Base-by-base conservation (phyloP, 176 grass and related monocot genomes). In the Juncus inflexus region DNA sequence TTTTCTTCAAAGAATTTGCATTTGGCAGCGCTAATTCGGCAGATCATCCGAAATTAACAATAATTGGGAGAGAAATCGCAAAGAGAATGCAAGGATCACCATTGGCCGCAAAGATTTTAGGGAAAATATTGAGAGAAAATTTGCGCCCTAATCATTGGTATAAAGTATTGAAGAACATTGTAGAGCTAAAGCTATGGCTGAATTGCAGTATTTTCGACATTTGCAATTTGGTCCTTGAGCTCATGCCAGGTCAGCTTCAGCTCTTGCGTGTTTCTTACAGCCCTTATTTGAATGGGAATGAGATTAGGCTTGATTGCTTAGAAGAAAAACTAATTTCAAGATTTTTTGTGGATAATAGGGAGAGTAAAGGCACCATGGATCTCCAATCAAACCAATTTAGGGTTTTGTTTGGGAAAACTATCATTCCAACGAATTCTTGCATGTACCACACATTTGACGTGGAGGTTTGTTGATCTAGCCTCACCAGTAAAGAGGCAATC, bases 1-100 rank as follows among this genome's bases (percentile, higher is more conserved):
- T 72, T 63, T 79, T 79, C 77, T 73, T 73, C 6, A 73, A 11
- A 60, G 61, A 68, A 9, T 60, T 69, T 41, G 50, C 77, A 9
- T 58, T 79, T n/a, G 67, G 77, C 37, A 63, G 45, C 19, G 37
- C 9, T 35, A 61, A 73, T 12, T 38, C 49, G 4, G 77, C 40
- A 50, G 16, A 58, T 52, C 39, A 73, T 40, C 49, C 59, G 4
- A 63, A 65, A 55, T 37, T 79, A 3, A 67, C 66, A 3, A 55
- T 50, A 37, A 54, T 79, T 2, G 50, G 67, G 12, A 73, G 50
- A 53, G 60, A 73, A 61, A 79, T 73, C 12, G 77, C 67, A 16
- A 63, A 35, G 14, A 63, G 40, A 47, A 61, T 79, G 47, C 9
- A 73, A 35, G 67, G 76, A 42, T 73, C 77, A 3, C 70, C 70